Conservation (phyloP, 2,329 filamentous ascomycete genomes). For the Ploettnerulaceae sp. region DNA sequence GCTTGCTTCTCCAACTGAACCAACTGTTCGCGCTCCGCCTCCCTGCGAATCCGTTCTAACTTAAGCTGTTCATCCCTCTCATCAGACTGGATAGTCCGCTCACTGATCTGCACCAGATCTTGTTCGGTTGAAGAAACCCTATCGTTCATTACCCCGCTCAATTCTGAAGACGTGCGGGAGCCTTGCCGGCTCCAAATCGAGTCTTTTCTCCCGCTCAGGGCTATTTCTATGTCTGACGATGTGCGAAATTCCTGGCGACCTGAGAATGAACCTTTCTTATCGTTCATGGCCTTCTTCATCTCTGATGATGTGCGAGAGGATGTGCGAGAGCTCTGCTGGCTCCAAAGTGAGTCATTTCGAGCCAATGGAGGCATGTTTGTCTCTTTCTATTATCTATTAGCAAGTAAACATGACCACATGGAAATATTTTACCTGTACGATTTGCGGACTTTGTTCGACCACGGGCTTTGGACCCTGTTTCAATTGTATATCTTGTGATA, state of each 20-base stretch:
- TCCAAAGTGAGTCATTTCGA: slow-evolving; percentile 5
- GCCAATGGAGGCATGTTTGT: background rate
- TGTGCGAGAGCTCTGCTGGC: slow-evolving; percentile 2
- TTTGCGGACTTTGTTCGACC: background rate
- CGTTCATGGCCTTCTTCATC: background rate
- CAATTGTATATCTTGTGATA: background rate
- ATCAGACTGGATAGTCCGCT: background rate
- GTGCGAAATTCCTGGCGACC: background rate
- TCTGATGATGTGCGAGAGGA: slow-evolving; percentile 1
- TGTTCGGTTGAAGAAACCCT: background rate
- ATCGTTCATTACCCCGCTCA: slow-evolving; percentile 2
- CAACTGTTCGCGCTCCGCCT: slow-evolving; percentile 4
- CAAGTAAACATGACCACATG: background rate
- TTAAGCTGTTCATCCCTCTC: slow-evolving; percentile 1
- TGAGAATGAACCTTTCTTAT: background rate
- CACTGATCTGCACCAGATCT: slow-evolving; percentile 1
- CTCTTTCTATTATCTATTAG: background rate
- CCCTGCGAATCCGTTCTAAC: background rate
- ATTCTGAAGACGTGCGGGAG: slow-evolving; percentile 1
- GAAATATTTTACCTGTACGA: background rate
- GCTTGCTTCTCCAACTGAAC: slow-evolving; percentile 6
- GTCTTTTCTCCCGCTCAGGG: background rate
- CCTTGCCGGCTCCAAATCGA: slow-evolving; percentile 6
- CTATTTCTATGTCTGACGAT: background rate
- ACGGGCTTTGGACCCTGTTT: background rate